Evolutionary conservation across 148 eudicot genomes (phyloP).

Genomic region (Cornus florida): DNA sequence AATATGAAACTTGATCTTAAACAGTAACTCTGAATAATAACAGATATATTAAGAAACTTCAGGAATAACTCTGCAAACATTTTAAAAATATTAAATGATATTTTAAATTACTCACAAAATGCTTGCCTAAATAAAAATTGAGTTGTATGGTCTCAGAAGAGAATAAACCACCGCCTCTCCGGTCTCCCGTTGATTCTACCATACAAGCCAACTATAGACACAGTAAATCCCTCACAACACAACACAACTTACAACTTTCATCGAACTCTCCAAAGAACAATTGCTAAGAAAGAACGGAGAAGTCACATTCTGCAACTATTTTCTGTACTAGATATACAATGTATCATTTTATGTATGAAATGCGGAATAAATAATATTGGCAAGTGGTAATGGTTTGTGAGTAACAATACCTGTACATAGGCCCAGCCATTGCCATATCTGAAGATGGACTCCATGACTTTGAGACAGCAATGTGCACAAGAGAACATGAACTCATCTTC

Average conservation of each 20-base stretch:
- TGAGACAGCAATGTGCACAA: slow-evolving; percentile 95
- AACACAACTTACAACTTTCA: too few species aligned
- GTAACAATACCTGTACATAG: slow-evolving; percentile 71
- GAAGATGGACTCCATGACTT: slow-evolving; percentile 79
- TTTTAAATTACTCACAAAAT: too few species aligned
- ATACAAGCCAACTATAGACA: too few species aligned
- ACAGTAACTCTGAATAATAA: neutral
- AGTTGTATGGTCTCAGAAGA: neutral
- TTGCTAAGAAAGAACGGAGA: neutral
- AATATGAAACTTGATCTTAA: neutral
- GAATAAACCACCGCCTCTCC: too few species aligned
- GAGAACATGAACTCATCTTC: slow-evolving; percentile 99
- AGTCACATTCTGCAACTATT: neutral
- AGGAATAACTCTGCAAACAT: neutral
- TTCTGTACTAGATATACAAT: neutral
- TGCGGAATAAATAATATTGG: neutral
- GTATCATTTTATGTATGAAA: neutral
- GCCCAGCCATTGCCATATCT: slow-evolving; percentile 94
- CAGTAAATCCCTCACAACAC: too few species aligned
- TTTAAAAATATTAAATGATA: neutral
- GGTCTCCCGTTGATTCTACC: too few species aligned
- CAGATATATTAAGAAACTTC: neutral
- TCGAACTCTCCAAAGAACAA: too few species aligned
- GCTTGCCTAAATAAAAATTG: neutral
- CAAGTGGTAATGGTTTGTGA: neutral